Evolutionary conservation across 2,329 filamentous ascomycete species (phyloP), one percentile per base, ranked within the genome.

Genomic region (Calonectria ilicicola): DNA sequence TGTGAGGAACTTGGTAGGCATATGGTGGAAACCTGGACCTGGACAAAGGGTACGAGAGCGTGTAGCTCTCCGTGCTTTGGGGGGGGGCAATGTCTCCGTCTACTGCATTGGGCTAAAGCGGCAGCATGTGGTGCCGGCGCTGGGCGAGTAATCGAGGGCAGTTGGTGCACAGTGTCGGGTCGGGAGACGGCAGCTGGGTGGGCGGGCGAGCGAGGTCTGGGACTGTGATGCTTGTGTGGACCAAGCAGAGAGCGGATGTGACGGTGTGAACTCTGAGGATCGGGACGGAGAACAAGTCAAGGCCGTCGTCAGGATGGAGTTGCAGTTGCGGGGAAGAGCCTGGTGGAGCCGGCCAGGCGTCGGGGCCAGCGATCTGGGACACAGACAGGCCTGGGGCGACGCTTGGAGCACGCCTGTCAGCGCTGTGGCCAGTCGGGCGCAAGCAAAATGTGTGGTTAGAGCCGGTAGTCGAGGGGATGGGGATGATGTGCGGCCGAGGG

Each of bases 201-300:
- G 53, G 49, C 19, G 26, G 40, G 38, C 19, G 40, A 74, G 32
- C n/a, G 38, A 75, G 49, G 72, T 42, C 47, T 70, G 69, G 73
- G 76, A 77, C 74, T 78, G 78, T 79, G 78, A 77, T 63, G 26
- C 53, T 67, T 70, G 75, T 60, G 70, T 60, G 58, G 70, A 9
- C 14, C 21, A 23, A 32, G n/a, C n/a, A n/a, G n/a, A n/a, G 62
- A 72, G 72, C 73, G 77, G 64, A 68, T 47, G 49, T 72, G 75
- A 80, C 79, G 75, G 79, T 80, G 79, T 80, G 78, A 80, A 78
- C 72, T 80, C 65, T 75, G 72, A 53, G 51, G 74, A 80, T 80
- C 76, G 76, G 74, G 79, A 80, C 79, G 79, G 78, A 78, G 65
- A 47, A 38, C 35, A 65, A 35, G 49, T 29, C 40, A 56, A 63